Conservation (phyloP, 2,329 filamentous ascomycete species). For the Anthostomella pinea region DNA sequence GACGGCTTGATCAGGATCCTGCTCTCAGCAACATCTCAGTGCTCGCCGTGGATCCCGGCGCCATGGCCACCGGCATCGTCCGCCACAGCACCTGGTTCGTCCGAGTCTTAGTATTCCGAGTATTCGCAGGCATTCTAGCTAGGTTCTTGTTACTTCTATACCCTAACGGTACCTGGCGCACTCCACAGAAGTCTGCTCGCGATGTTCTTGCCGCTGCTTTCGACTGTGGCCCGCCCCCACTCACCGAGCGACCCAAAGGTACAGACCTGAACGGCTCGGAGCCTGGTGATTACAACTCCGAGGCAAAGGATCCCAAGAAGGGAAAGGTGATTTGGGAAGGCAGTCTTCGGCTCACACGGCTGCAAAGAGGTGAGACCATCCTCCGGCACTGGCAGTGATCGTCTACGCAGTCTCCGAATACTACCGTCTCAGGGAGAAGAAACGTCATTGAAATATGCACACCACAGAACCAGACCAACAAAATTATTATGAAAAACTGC, state of each 20-base stretch:
- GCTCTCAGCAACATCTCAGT: conserved; percentile 10
- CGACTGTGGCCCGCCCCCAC: conserved; percentile 3
- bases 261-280: conserved; percentile 12
- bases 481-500: too few relatives aligned
- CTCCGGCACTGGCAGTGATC: conserved; percentile 1
- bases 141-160: conserved; percentile 2
- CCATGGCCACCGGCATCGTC: conserved; percentile 10
- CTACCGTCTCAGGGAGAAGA: too few relatives aligned
- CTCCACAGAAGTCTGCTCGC: conserved; percentile 9
- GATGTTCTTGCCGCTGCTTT: conserved; percentile 12
- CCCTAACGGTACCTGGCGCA: conserved; percentile 10
- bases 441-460: too few relatives aligned
- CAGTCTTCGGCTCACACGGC: conserved; percentile 1
- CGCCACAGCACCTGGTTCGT: conserved; percentile 9
- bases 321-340: conserved; percentile 10
- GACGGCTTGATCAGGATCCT: conserved; percentile 7
- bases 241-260: conserved; percentile 10
- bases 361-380: not conserved
- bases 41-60: conserved; percentile 9
- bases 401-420: too few relatives aligned
- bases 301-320: conserved; percentile 11
- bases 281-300: conserved; percentile 4
- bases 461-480: too few relatives aligned
- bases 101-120: not conserved
- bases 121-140: conserved; percentile 4